A percentile compares a stretch with the other conserved stretches of the same genome.
These are phyloP conservation scores for Circinella minor DNA, from an alignment of 371 early-diverging fungal species.

Conservation along the genomic window DNA sequence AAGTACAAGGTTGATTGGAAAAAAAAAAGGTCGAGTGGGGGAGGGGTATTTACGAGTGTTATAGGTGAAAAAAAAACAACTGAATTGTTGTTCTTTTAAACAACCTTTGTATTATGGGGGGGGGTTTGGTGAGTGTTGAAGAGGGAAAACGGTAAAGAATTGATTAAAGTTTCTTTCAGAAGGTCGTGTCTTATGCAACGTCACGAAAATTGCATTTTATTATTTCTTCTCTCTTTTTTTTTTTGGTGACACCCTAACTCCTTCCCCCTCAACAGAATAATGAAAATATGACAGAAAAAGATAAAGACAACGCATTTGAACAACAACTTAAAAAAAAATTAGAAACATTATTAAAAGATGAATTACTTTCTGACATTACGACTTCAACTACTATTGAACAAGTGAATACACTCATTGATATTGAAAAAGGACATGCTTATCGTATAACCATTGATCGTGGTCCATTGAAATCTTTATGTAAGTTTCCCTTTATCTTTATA, in stretches of 20 bases:
- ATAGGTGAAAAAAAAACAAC: not conserved
- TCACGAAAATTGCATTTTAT: too few relatives aligned
- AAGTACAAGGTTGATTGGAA: too few relatives aligned
- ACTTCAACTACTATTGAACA: slow-evolving; percentile 26
- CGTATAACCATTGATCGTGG: slow-evolving; percentile 35
- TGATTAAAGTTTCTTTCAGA: too few relatives aligned
- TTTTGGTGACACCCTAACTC: not conserved
- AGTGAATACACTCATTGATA: slow-evolving; percentile 37
- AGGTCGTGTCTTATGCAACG: too few relatives aligned
- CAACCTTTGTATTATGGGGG: not conserved
- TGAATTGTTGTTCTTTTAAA: not conserved
- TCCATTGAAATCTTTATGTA: slow-evolving; percentile 37
- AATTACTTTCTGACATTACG: slow-evolving; percentile 29
- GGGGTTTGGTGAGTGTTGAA: too few relatives aligned
- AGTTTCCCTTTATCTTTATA: not conserved
- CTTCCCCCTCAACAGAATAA: not conserved
- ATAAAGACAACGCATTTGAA: not conserved
- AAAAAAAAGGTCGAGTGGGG: too few relatives aligned
- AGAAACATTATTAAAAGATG: slow-evolving; percentile 27
- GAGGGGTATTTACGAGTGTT: not conserved
- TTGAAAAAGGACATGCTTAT: slow-evolving; percentile 46
- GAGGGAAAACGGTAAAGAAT: too few relatives aligned
- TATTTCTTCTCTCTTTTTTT: not conserved
- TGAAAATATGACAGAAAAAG: not conserved
- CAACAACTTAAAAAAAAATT: slow-evolving; percentile 28